Percentiles rank a stretch among this genome's conserved stretches.
These are phyloP conservation scores for Colletotrichum sp. DNA, from an alignment of 2,329 filamentous ascomycete species.

Conservation along the genomic window DNA sequence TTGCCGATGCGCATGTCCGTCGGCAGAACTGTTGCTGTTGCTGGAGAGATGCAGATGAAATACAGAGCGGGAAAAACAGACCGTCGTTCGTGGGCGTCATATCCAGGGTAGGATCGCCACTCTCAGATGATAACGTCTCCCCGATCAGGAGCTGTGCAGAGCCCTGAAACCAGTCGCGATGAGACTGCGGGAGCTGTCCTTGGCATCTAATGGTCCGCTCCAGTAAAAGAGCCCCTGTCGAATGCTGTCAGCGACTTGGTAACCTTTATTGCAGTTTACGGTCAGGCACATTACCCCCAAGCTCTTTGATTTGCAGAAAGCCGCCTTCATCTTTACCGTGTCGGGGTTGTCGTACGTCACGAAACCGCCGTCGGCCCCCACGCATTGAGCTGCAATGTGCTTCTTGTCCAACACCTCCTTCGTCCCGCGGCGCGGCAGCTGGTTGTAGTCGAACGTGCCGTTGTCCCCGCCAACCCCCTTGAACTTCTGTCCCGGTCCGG, in stretches of 20 bases:
- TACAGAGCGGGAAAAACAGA: neutral
- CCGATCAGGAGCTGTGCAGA: conserved; percentile 51
- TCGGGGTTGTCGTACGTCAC: conserved; percentile 81
- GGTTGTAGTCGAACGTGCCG: conserved; percentile 76
- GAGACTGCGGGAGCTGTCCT: conserved; percentile 61
- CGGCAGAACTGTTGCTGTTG: conserved; percentile 2
- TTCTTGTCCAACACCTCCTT: conserved; percentile 73
- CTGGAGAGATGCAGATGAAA: neutral
- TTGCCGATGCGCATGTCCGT: conserved; percentile 4
- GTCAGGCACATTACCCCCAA: conserved; percentile 61
- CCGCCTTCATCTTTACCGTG: conserved; percentile 77
- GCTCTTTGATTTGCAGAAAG: conserved; percentile 73
- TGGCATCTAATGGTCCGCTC: conserved; percentile 75
- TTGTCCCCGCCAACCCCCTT: conserved; percentile 63
- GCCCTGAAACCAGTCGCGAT: conserved; percentile 64
- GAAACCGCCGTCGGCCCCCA: conserved; percentile 77
- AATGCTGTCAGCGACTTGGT: neutral
- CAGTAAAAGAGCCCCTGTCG: conserved; percentile 78
- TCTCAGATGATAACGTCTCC: neutral
- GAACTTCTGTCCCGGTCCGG: conserved; percentile 68
- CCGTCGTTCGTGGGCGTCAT: neutral
- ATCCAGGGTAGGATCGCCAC: neutral
- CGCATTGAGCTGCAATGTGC: conserved; percentile 73
- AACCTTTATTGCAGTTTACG: neutral
- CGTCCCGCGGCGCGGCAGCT: conserved; percentile 66